Evolutionary conservation across 2,329 filamentous ascomycete genomes (phyloP).

Genomic region (Lasiodiplodia hormozganensis): DNA sequence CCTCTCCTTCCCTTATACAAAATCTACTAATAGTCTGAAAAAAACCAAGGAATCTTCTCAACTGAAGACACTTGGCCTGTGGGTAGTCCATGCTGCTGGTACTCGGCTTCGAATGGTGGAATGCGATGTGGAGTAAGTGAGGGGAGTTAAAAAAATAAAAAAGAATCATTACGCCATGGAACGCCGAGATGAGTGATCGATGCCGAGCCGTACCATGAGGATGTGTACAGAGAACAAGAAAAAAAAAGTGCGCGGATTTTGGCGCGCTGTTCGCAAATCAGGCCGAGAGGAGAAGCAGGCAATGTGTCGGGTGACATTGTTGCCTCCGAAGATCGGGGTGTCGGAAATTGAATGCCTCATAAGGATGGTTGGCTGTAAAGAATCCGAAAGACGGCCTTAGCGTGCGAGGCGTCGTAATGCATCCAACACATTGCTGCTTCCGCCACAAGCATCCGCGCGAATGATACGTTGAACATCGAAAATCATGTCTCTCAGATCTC

Average conservation of each 20-base stretch:
- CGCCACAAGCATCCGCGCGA: neutral
- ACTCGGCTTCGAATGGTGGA: neutral
- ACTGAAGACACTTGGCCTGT: neutral
- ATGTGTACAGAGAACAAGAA: conserved; percentile 21
- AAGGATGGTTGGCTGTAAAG: conserved; percentile 10
- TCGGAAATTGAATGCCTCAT: conserved; percentile 13
- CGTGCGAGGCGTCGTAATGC: conserved; percentile 4
- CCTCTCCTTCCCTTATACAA: neutral
- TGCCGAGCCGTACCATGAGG: conserved; percentile 21
- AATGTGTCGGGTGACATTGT: neutral
- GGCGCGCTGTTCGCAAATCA: neutral
- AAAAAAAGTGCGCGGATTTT: neutral
- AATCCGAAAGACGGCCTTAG: neutral
- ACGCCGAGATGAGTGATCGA: conserved; percentile 21
- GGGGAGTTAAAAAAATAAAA: neutral
- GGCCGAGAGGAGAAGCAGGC: neutral
- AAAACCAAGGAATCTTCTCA: neutral
- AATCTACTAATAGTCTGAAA: neutral
- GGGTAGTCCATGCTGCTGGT: neutral
- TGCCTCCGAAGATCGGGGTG: conserved; percentile 13
- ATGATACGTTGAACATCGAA: conserved; percentile 15
- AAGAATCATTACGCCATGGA: conserved; percentile 13
- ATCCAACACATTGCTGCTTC: neutral
- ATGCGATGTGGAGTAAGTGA: neutral
- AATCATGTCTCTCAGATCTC: conserved; percentile 27